Percentiles rank a stretch among this genome's conserved stretches.
phyloP scores from a whole-genome alignment of 345 rosid genomes.

The Nasturtium officinale region DNA sequence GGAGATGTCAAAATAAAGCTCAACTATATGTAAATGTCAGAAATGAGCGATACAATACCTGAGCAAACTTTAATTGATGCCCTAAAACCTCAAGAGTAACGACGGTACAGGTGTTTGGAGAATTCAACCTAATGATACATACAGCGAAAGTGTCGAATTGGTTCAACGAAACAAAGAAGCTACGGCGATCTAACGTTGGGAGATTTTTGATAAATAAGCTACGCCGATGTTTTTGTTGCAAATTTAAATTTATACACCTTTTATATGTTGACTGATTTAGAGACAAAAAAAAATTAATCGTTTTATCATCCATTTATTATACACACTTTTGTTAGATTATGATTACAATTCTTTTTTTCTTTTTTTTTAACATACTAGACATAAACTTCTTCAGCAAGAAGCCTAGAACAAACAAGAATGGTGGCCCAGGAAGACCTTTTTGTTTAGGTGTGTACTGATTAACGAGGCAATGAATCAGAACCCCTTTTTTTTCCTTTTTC shows the following conservation, averaged over 20 bases:
- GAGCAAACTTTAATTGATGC: slow-evolving; percentile 74
- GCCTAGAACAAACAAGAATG: neutral
- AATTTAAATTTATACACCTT: no score
- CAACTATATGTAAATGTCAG: neutral
- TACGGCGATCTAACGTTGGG: slow-evolving; percentile 2
- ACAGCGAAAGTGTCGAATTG: slow-evolving; percentile 4
- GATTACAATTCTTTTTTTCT: neutral
- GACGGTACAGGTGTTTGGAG: slow-evolving; percentile 70
- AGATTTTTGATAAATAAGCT: neutral
- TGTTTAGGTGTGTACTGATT: neutral
- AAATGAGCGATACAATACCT: slow-evolving; percentile 49
- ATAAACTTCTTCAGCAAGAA: no score
- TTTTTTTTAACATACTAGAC: no score
- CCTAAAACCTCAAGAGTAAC: slow-evolving; percentile 71
- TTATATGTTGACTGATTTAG: neutral
- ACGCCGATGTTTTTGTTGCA: no score
- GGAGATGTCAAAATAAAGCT: neutral
- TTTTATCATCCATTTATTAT: neutral
- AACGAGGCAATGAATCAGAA: neutral
- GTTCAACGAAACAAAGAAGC: slow-evolving; percentile 21
- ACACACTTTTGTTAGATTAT: neutral
- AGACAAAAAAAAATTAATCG: no score
- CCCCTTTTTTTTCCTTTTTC: neutral
- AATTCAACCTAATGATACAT: slow-evolving; percentile 60
- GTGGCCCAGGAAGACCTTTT: neutral